A percentile compares a stretch with the other conserved stretches of the same genome.
Conservation (phyloP, 1,284 basidiomycete species). For the Fistulinella cinereoalba region DNA sequence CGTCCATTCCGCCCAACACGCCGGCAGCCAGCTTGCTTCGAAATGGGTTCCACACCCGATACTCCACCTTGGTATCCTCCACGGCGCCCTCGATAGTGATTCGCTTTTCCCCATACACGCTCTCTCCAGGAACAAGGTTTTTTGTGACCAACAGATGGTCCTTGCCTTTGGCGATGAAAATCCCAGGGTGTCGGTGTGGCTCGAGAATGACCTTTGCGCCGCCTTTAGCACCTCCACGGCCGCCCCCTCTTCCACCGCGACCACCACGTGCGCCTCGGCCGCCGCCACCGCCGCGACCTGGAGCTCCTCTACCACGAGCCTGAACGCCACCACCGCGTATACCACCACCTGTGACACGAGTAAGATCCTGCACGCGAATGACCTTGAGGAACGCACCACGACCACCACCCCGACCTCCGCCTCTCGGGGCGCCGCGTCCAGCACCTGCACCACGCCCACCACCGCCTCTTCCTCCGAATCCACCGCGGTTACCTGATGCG, state of each 20-base stretch:
- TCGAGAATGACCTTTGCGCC: constrained; percentile 90
- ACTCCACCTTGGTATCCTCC: constrained; percentile 90
- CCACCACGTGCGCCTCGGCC: constrained; percentile 40
- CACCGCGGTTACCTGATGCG: constrained; percentile 54
- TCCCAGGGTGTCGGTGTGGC: constrained; percentile 91
- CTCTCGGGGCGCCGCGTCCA: constrained; percentile 47
- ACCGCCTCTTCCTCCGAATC: constrained; percentile 42
- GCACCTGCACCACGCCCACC: constrained; percentile 36
- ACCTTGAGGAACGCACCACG: constrained; percentile 11
- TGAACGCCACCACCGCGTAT: constrained; percentile 32
- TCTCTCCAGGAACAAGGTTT: constrained; percentile 96
- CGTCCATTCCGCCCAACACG: constrained; percentile 92
- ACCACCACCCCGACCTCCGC: constrained; percentile 40
- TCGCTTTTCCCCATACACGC: constrained; percentile 98
- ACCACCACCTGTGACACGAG: constrained; percentile 16
- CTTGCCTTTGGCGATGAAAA: constrained; percentile 95
- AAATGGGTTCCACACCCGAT: constrained; percentile 99
- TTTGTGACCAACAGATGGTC: constrained; percentile 97
- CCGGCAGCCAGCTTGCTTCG: constrained; percentile 96
- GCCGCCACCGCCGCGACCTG: constrained; percentile 30
- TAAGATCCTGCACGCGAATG: constrained; percentile 5
- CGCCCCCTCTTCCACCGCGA: constrained; percentile 37
- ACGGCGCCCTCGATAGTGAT: constrained; percentile 80
- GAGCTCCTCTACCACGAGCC: constrained; percentile 22
- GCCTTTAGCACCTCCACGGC: constrained; percentile 63